phyloP scores from a whole-genome alignment of 225 moss, liverwort and hornwort species.

The Sphagnum tenellum region DNA sequence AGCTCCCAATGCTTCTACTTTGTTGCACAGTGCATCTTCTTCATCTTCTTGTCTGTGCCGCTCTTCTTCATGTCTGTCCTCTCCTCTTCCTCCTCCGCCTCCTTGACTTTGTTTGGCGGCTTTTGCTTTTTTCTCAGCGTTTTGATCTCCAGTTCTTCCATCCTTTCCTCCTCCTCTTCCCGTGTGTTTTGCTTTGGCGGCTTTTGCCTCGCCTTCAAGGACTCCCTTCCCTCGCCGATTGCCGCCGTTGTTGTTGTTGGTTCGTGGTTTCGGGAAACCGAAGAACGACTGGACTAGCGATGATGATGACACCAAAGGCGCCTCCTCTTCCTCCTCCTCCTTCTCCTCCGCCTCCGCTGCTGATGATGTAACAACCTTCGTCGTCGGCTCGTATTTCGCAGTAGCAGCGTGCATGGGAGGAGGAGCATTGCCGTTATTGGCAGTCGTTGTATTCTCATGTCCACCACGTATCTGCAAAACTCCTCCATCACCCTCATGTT shows the following conservation, averaged over 20 bases:
- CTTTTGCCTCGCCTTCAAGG: no score
- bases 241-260: conserved; percentile 5
- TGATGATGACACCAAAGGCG: conserved; percentile 23
- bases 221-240: no score
- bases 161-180: no score
- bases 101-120: conserved; percentile 4
- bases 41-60: conserved; percentile 6
- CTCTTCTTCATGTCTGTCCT: neutral
- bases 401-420: conserved; percentile 15
- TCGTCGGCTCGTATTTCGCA: conserved; percentile 5
- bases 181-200: no score
- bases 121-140: conserved; percentile 9
- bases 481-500: no score
- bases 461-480: no score
- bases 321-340: neutral
- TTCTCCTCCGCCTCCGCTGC: neutral
- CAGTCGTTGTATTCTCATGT: no score
- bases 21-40: conserved; percentile 20
- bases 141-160: conserved; percentile 3
- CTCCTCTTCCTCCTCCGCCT: conserved; percentile 8
- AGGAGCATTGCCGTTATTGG: no score
- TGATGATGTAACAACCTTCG: neutral
- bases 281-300: conserved; percentile 43
- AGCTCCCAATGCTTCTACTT: conserved; percentile 35
- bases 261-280: conserved; percentile 21